phyloP scores from a whole-genome alignment of 2,329 filamentous ascomycete genomes.

The Hortaea sp. region DNA sequence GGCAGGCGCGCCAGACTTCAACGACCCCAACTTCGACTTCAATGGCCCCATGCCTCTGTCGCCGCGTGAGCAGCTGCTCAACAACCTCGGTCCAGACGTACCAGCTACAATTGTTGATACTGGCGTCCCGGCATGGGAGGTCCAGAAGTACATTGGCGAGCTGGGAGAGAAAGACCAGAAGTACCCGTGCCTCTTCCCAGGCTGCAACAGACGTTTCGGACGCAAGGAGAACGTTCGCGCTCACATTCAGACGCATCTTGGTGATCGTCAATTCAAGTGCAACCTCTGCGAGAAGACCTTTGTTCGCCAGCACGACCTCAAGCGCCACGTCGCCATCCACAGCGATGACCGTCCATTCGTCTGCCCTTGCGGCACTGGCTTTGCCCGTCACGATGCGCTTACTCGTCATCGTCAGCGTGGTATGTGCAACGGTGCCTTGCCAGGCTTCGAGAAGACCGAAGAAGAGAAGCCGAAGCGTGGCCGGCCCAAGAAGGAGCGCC shows the following conservation, averaged over 20 bases:
- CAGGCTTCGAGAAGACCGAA: conserved; percentile 48
- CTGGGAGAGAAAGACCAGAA: conserved; percentile 34
- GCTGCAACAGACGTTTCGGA: conserved; percentile 85
- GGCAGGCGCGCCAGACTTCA: conserved; percentile 21
- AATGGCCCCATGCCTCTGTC: conserved; percentile 19
- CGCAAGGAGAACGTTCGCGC: conserved; percentile 98
- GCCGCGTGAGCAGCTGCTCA: conserved; percentile 34
- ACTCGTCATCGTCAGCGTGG: conserved; percentile 89
- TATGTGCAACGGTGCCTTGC: conserved; percentile 93
- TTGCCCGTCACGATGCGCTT: conserved; percentile 88
- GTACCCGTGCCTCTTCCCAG: conserved; percentile 46
- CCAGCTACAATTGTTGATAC: conserved; percentile 62
- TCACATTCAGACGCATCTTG: conserved; percentile 94
- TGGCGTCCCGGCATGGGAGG: conserved; percentile 75
- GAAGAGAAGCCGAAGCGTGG: conserved; percentile 60
- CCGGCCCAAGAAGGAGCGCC: conserved; percentile 52
- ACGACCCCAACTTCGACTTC: conserved; percentile 22
- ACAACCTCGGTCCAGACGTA: conserved; percentile 37
- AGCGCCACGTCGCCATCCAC: conserved; percentile 95
- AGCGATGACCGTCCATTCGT: conserved; percentile 91
- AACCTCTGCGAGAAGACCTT: conserved; percentile 92
- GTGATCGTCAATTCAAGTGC: conserved; percentile 90
- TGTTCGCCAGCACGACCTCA: conserved; percentile 92
- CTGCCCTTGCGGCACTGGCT: conserved; percentile 88
- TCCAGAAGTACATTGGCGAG: conserved; percentile 39